These are phyloP conservation scores for Phytophthora sp. DNA, from an alignment of 352 stramenopile species.

Conservation along the genomic window DNA sequence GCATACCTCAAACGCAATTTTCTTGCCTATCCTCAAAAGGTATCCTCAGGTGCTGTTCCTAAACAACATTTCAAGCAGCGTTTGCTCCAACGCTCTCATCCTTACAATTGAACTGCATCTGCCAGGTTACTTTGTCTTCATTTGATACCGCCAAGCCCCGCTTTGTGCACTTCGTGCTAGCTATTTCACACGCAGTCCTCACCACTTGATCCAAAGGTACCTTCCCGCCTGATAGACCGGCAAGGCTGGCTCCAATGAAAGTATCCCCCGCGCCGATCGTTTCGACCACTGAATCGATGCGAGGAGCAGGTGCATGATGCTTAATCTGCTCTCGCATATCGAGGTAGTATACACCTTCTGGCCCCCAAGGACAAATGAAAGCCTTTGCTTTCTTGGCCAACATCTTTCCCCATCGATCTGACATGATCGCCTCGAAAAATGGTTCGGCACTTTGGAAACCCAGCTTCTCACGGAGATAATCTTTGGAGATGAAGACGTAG, in stretches of 20 bases:
- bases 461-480: slow-evolving; percentile 73
- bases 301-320: slow-evolving; percentile 34
- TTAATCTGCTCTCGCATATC: slow-evolving; percentile 9
- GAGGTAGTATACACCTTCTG: slow-evolving; percentile 61
- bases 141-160: slow-evolving; percentile 45
- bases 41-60: too few relatives aligned
- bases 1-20: not conserved
- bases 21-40: not conserved
- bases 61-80: slow-evolving; percentile 15
- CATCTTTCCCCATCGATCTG: slow-evolving; percentile 9
- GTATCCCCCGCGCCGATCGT: slow-evolving; percentile 70
- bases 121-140: slow-evolving; percentile 1
- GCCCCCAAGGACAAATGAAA: slow-evolving; percentile 69
- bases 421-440: slow-evolving; percentile 43
- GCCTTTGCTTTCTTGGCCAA: slow-evolving; percentile 23
- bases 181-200: slow-evolving; percentile 49
- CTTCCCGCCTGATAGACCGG: slow-evolving; percentile 31
- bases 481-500: slow-evolving; percentile 68
- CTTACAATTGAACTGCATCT: not conserved
- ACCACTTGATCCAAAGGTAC: slow-evolving; percentile 33
- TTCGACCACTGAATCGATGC: slow-evolving; percentile 49
- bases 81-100: not conserved
- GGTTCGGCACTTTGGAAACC: slow-evolving; percentile 28
- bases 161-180: slow-evolving; percentile 56
- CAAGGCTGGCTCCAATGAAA: slow-evolving; percentile 71